Conservation (phyloP, 805 yeast genomes). For the Zygosaccharomyces pseudorouxii region DNA sequence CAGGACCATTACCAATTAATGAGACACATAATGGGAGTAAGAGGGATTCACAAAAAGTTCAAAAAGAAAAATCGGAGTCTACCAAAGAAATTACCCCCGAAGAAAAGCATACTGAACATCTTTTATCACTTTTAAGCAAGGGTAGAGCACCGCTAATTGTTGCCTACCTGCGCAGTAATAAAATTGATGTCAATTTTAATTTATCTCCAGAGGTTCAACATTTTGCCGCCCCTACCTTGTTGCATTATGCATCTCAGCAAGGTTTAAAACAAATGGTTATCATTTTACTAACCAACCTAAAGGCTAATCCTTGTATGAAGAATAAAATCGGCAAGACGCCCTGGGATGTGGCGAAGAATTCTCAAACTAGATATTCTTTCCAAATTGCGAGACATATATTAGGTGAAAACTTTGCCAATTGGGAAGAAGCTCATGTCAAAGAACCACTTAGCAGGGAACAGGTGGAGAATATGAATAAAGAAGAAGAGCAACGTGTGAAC, state of each 20-base stretch:
- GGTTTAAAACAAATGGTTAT: slow-evolving; percentile 63
- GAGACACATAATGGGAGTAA: slow-evolving; percentile 18
- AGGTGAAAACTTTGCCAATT: slow-evolving; percentile 67
- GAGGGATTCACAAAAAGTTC: slow-evolving; percentile 2
- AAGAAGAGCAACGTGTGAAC: slow-evolving; percentile 38
- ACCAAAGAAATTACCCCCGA: slow-evolving; percentile 29
- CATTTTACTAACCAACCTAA: slow-evolving; percentile 54
- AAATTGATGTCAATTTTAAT: slow-evolving; percentile 47
- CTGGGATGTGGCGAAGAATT: slow-evolving; percentile 55
- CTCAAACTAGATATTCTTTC: slow-evolving; percentile 49
- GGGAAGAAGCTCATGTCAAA: slow-evolving; percentile 66
- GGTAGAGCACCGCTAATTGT: slow-evolving; percentile 73
- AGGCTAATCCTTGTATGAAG: slow-evolving; percentile 61
- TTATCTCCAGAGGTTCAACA: slow-evolving; percentile 55
- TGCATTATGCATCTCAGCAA: slow-evolving; percentile 72
- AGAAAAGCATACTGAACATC: slow-evolving; percentile 53
- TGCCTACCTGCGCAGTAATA: slow-evolving; percentile 54
- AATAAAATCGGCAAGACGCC: slow-evolving; percentile 61
- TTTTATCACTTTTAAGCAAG: slow-evolving; percentile 57
- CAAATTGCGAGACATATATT: slow-evolving; percentile 61
- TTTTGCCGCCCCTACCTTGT: slow-evolving; percentile 59
- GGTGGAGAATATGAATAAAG: slow-evolving; percentile 42
- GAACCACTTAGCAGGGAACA: slow-evolving; percentile 53
- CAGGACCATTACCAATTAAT: slow-evolving; percentile 41
- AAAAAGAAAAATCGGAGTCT: slow-evolving; percentile 8